Base-by-base conservation (phyloP, 257 asterid species). In the Vinca minor region DNA sequence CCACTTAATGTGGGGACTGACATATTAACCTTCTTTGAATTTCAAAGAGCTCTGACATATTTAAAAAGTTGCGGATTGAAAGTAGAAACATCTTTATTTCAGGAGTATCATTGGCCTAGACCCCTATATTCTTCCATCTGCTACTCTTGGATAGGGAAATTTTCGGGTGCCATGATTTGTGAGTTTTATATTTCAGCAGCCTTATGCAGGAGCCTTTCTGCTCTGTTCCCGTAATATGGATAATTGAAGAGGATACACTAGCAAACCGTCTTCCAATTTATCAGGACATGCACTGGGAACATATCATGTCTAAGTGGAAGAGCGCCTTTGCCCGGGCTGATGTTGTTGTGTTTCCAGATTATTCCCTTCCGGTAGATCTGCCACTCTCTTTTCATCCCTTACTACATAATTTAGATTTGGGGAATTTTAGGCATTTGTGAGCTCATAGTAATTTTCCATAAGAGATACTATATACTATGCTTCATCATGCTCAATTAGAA, bases 161-260 rank as follows among this genome's bases (percentile, higher is more conserved):
- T 64, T n/a, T 75, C 76, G 64, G 72, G 70, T 78, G 62, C 80
- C 84, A 73, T 82, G 81, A 82, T 82, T 74, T 81, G 84, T 85
- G 88, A 84, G 78, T 84, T 85, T 83, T 87, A 89, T 80, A 84
- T 83, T 75, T 85, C 69, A 87, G 94, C 99, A 93, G 99, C 95
- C 96, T 93, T 78, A 89, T 93, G 99, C 99, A 87, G 96, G 97
- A 93, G 94, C 99, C 99, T 44, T 93, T 93, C 74, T 81, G 96
- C 97, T 93, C 95, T 77, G 89, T 93, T 76, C 94, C 97, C 42
- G 86, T 93, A 36, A 74, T 93, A 78, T 93, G 96, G 99, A 85
- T 89, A 65, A 79, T 93, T 81, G 94, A 93, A 77, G 95, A 87
- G 75, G 97, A 89, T 77, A 80, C 85, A 23, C 97, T 93, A 53